Evolutionary conservation across 768 basidiomycete genomes (phyloP).

Genomic region (Rhizopogon vesiculosus): DNA sequence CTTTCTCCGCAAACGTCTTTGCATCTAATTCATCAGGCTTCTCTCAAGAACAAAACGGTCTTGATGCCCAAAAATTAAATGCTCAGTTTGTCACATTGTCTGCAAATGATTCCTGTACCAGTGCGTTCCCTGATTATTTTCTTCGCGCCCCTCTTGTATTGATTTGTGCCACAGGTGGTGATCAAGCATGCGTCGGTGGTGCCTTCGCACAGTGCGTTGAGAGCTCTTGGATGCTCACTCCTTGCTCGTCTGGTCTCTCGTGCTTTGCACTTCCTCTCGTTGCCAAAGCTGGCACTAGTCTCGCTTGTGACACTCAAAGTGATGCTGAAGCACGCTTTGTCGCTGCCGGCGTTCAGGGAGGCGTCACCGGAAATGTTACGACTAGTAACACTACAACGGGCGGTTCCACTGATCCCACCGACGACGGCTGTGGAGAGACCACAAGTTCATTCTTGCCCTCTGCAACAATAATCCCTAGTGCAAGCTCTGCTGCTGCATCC

Average conservation of each 20-base stretch:
- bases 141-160: background rate
- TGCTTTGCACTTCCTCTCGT: constrained; percentile 41
- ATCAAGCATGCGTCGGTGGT: constrained; percentile 32
- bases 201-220: constrained; percentile 36
- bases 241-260: constrained; percentile 26
- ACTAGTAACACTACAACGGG: background rate
- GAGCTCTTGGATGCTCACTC: constrained; percentile 27
- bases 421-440: background rate
- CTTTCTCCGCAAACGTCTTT: background rate
- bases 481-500: background rate
- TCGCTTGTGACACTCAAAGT: constrained; percentile 43
- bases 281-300: constrained; percentile 36
- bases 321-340: constrained; percentile 39
- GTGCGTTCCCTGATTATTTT: constrained; percentile 10
- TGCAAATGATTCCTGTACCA: constrained; percentile 23
- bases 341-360: constrained; percentile 40
- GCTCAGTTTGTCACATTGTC: constrained; percentile 26
- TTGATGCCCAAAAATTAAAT: constrained; percentile 34
- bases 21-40: constrained; percentile 11
- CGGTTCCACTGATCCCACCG: background rate
- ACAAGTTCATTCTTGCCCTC: background rate
- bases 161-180: constrained; percentile 16
- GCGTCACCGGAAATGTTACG: constrained; percentile 30
- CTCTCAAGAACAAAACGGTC: constrained; percentile 26
- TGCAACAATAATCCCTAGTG: background rate